Conservation (phyloP, 176 grass and related monocot species). For the Luzula sylvatica region DNA sequence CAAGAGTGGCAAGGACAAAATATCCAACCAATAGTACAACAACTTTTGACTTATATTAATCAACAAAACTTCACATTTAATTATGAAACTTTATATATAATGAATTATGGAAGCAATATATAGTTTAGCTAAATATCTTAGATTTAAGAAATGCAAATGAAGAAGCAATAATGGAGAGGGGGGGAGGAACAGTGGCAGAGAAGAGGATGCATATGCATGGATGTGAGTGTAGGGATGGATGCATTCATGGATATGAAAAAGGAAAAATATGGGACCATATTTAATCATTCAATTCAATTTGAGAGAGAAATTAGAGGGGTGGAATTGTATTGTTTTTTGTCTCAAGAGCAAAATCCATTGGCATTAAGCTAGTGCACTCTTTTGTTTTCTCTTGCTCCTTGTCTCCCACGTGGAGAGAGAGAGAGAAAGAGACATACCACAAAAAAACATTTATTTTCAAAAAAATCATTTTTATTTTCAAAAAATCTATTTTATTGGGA, state of each 20-base stretch:
- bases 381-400: constrained; percentile 10
- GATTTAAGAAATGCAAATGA: no score
- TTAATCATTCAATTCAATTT: not conserved
- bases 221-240: constrained; percentile 6
- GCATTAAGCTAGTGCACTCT: constrained; percentile 1
- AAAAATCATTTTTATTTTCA: no score
- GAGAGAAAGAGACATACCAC: no score
- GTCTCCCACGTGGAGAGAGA: constrained; percentile 11
- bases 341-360: constrained; percentile 6
- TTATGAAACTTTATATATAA: no score
- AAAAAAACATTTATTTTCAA: no score
- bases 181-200: not conserved
- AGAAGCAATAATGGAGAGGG: constrained; percentile 5
- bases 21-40: no score
- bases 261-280: constrained; percentile 18
- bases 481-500: no score
- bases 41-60: no score
- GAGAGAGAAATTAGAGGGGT: not conserved
- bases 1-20: no score
- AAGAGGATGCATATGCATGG: not conserved
- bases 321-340: constrained; percentile 5
- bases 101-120: no score
- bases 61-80: no score
- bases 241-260: constrained; percentile 6
- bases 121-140: no score